phyloP scores from a whole-genome alignment of 331 rosid species.

The Rhamnella rubrinervis region DNA sequence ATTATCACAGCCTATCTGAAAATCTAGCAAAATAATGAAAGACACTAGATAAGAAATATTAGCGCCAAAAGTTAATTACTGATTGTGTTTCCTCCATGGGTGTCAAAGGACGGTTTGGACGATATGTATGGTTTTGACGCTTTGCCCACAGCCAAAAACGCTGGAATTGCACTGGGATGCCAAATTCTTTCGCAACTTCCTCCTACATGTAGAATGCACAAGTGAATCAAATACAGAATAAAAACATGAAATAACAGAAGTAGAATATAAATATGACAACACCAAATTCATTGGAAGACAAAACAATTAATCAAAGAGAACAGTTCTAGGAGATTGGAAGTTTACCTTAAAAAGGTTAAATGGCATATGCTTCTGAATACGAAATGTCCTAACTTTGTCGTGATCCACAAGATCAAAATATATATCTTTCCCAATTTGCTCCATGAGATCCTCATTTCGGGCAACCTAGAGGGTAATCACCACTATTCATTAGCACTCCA shows the following conservation, averaged over 20 bases:
- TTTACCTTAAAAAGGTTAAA: conserved; percentile 80
- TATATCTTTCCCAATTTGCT: conserved; percentile 84
- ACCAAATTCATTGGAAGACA: too few relatives aligned
- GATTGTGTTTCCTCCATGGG: conserved; percentile 74
- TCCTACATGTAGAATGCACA: conserved; percentile 52
- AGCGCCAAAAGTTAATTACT: conserved; percentile 45
- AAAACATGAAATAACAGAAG: not conserved
- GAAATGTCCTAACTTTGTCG: conserved; percentile 89
- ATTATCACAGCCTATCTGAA: not conserved
- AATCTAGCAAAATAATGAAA: not conserved
- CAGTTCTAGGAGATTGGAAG: not conserved
- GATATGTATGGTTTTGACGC: conserved; percentile 93
- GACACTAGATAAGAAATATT: not conserved
- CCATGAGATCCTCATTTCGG: conserved; percentile 67
- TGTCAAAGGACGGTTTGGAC: conserved; percentile 86
- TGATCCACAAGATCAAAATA: conserved; percentile 95
- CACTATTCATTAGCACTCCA: not conserved
- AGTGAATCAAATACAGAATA: conserved; percentile 2
- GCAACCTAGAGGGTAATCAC: conserved; percentile 61
- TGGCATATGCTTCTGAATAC: conserved; percentile 75
- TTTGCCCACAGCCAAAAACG: conserved; percentile 97
- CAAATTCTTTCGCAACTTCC: conserved; percentile 84
- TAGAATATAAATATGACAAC: not conserved
- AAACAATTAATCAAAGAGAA: not conserved
- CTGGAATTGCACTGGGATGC: conserved; percentile 76